phyloP scores from a whole-genome alignment of 352 stramenopile species.

The Thraustochytrium sp. region DNA sequence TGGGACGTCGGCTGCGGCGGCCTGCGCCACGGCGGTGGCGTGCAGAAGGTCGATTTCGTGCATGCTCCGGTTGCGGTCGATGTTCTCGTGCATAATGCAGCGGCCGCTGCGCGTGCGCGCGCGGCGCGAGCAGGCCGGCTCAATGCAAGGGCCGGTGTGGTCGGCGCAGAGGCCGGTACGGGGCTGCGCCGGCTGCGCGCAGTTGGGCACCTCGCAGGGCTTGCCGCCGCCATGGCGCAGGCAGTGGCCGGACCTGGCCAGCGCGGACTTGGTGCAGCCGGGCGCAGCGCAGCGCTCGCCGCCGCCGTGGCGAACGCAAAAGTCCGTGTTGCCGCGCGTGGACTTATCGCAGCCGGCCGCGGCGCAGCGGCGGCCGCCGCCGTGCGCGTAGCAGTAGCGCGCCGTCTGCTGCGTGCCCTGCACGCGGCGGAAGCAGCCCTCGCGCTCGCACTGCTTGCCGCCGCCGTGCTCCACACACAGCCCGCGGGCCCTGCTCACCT shows the following conservation, averaged over 20 bases:
- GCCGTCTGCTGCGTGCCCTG: slow-evolving; percentile 68
- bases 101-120: slow-evolving; percentile 55
- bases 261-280: slow-evolving; percentile 70
- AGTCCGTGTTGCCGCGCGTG: slow-evolving; percentile 68
- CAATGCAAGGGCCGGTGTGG: slow-evolving; percentile 58
- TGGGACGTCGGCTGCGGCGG: neutral
- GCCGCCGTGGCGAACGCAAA: slow-evolving; percentile 68
- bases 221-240: slow-evolving; percentile 27
- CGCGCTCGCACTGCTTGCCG: slow-evolving; percentile 59
- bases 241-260: slow-evolving; percentile 49
- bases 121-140: slow-evolving; percentile 64
- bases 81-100: neutral
- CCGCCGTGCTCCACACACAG: slow-evolving; percentile 23
- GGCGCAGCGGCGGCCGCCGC: slow-evolving; percentile 65
- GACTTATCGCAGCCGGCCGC: slow-evolving; percentile 68
- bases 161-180: slow-evolving; percentile 12
- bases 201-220: neutral
- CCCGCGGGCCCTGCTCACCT: slow-evolving; percentile 59
- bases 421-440: slow-evolving; percentile 69
- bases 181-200: slow-evolving; percentile 47
- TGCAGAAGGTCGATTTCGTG: neutral
- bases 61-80: neutral
- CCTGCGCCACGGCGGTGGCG: neutral
- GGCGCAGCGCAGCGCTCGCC: slow-evolving; percentile 61
- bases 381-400: slow-evolving; percentile 65